Evolutionary conservation across 129 eudicot species (phyloP).

Genomic region (Helianthus tuberosus): DNA sequence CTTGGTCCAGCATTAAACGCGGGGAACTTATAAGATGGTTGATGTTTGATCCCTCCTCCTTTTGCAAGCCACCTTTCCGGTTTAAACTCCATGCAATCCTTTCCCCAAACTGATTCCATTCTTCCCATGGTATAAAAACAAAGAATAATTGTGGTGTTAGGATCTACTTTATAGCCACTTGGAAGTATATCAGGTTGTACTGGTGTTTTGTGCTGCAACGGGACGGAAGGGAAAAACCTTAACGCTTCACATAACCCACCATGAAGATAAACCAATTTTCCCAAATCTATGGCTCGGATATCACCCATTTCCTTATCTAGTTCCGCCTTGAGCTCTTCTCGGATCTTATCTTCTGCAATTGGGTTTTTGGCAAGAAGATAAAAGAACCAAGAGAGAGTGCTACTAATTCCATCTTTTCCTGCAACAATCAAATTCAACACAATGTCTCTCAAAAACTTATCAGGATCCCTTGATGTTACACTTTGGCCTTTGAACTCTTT

Average conservation of each 20-base stretch:
- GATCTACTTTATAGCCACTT: slow-evolving; percentile 20
- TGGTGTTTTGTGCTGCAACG: slow-evolving; percentile 17
- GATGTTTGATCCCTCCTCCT: slow-evolving; percentile 6
- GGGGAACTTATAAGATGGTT: slow-evolving; percentile 25
- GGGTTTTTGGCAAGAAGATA: too few relatives aligned
- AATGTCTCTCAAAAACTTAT: slow-evolving; percentile 23
- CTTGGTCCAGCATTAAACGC: slow-evolving; percentile 42
- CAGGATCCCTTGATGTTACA: not conserved
- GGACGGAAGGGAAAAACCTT: slow-evolving; percentile 29
- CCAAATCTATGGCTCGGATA: slow-evolving; percentile 15
- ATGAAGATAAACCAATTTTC: slow-evolving; percentile 37
- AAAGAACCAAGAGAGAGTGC: too few relatives aligned
- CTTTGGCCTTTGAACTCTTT: not conserved
- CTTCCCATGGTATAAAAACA: slow-evolving; percentile 26
- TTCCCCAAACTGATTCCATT: slow-evolving; percentile 32
- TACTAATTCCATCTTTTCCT: slow-evolving; percentile 37
- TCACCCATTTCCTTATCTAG: not conserved
- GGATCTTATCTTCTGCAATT: too few relatives aligned
- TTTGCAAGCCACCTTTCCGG: slow-evolving; percentile 36
- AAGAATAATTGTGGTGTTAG: slow-evolving; percentile 12
- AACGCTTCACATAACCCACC: slow-evolving; percentile 33
- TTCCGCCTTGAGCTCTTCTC: too few relatives aligned
- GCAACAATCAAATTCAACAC: slow-evolving; percentile 29
- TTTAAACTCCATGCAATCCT: slow-evolving; percentile 35
- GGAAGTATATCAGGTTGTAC: slow-evolving; percentile 23